Conservation (phyloP, 1,284 basidiomycete genomes). For the Ganoderma leucocontextum region DNA sequence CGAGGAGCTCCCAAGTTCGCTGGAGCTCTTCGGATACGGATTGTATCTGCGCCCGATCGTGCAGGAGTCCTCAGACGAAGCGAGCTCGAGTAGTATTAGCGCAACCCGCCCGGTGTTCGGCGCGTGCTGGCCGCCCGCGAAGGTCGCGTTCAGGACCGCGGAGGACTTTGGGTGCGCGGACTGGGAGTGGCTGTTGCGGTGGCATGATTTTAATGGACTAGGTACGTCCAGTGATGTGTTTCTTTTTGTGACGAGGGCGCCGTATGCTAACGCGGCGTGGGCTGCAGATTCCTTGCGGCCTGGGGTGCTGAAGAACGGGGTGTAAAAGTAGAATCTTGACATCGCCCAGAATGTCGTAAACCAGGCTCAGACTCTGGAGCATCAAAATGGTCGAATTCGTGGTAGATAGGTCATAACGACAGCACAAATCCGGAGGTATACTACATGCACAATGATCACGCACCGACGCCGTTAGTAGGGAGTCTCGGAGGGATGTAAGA, state of each 20-base stretch:
- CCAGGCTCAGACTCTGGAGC: no score
- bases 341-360: no score
- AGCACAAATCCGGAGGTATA: no score
- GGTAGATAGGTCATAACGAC: no score
- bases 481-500: conserved; percentile 55
- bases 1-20: background rate
- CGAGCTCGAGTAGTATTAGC: background rate
- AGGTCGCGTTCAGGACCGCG: background rate
- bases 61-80: background rate
- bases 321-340: no score
- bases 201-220: background rate
- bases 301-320: no score
- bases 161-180: conserved; percentile 1
- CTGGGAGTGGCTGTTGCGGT: background rate
- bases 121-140: background rate
- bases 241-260: no score
- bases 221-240: no score
- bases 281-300: no score
- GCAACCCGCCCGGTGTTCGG: background rate
- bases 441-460: no score
- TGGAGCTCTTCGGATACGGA: conserved; percentile 5
- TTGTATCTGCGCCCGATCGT: background rate
- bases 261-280: no score
- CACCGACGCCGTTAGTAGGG: background rate
- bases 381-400: no score